phyloP scores from a whole-genome alignment of 2,329 filamentous ascomycete genomes.

The Lanzia echinophila region DNA sequence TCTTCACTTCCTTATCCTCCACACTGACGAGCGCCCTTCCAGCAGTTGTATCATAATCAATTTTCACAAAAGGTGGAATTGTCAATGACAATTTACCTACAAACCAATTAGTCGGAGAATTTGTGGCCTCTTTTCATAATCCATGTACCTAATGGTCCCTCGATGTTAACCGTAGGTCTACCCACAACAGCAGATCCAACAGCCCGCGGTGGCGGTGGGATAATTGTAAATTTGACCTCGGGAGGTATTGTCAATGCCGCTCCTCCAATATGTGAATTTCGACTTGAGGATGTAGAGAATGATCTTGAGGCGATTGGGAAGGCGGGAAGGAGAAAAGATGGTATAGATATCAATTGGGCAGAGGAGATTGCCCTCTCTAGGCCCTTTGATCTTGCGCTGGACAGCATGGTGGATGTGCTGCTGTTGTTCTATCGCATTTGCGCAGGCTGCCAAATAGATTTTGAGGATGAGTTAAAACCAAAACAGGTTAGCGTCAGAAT shows the following conservation, averaged over 20 bases:
- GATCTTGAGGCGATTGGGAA: conserved; percentile 48
- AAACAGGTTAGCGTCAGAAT: neutral
- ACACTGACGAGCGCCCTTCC: conserved; percentile 64
- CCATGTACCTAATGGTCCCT: conserved; percentile 66
- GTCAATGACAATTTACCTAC: conserved; percentile 67
- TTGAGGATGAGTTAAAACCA: neutral
- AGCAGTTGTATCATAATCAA: conserved; percentile 59
- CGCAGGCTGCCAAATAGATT: conserved; percentile 3
- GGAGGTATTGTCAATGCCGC: conserved; percentile 75
- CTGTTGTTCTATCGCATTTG: neutral
- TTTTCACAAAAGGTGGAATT: conserved; percentile 70
- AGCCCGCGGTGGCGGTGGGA: conserved; percentile 43
- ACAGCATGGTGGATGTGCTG: conserved; percentile 48
- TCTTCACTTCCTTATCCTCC: conserved; percentile 57
- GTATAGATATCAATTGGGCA: conserved; percentile 47
- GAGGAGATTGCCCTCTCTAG: conserved; percentile 50
- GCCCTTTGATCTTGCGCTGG: conserved; percentile 53
- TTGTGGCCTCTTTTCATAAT: neutral
- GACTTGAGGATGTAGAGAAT: conserved; percentile 66
- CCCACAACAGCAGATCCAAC: conserved; percentile 41
- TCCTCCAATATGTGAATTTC: conserved; percentile 77
- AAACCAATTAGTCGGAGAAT: neutral
- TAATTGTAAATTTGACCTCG: conserved; percentile 69
- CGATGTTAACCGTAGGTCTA: conserved; percentile 60
- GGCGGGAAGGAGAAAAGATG: conserved; percentile 66